phyloP scores from a whole-genome alignment of 495 filamentous ascomycete genomes.

The Podospora pseudoanserina region DNA sequence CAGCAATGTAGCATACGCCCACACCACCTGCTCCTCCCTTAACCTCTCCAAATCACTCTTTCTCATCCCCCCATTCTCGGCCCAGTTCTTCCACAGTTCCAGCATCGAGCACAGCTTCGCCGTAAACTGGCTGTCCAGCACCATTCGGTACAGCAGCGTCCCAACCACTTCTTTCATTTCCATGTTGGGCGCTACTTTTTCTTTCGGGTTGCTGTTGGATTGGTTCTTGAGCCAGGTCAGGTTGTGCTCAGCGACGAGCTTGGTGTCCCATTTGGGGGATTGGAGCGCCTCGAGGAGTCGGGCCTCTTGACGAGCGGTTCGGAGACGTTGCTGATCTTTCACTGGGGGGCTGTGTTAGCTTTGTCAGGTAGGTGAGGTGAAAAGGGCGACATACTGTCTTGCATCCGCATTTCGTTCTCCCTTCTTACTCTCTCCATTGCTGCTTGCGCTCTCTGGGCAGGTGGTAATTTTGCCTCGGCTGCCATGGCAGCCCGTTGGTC shows the following conservation, averaged over 20 bases:
- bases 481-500: slow-evolving; percentile 42
- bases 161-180: slow-evolving; percentile 44
- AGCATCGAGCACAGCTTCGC: slow-evolving; percentile 46
- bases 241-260: slow-evolving; percentile 47
- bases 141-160: slow-evolving; percentile 51
- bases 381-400: slow-evolving; percentile 37
- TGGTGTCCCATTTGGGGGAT: slow-evolving; percentile 53
- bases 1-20: slow-evolving; percentile 52
- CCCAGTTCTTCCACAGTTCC: slow-evolving; percentile 56
- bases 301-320: slow-evolving; percentile 41
- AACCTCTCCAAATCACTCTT: slow-evolving; percentile 47
- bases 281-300: slow-evolving; percentile 53
- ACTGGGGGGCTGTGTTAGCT: slow-evolving; percentile 24
- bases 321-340: slow-evolving; percentile 34
- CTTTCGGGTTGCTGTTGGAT: slow-evolving; percentile 13
- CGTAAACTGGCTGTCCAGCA: slow-evolving; percentile 47
- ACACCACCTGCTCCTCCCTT: slow-evolving; percentile 41
- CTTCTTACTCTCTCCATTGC: slow-evolving; percentile 30
- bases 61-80: slow-evolving; percentile 55
- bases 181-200: slow-evolving; percentile 16
- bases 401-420: slow-evolving; percentile 38
- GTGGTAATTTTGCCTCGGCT: slow-evolving; percentile 46
- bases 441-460: slow-evolving; percentile 45
- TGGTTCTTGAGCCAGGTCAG: slow-evolving; percentile 45
- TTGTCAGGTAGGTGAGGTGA: neutral